These are phyloP conservation scores for Fomitopsis palustris DNA, from an alignment of 1,284 basidiomycete species.

Conservation along the genomic window DNA sequence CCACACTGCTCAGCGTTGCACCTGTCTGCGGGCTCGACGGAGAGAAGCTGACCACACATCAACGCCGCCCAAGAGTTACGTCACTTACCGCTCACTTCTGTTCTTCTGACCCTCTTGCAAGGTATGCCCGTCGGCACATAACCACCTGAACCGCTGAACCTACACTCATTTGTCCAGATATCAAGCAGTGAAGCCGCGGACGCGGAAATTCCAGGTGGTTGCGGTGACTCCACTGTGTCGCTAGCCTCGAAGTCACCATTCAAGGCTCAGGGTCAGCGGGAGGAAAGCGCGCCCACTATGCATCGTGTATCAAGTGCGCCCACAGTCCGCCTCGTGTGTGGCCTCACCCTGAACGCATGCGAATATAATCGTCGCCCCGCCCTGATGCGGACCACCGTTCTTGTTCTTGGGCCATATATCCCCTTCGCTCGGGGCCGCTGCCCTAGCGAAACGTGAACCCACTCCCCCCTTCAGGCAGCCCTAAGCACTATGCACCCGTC, in stretches of 20 bases:
- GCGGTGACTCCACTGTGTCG: too few relatives aligned
- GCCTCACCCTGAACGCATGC: conserved; percentile 11
- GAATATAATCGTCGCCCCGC: conserved; percentile 5
- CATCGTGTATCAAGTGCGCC: conserved; percentile 15
- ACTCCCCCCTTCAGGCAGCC: background rate
- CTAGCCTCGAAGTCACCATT: background rate
- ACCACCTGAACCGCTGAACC: background rate
- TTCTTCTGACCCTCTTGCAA: background rate
- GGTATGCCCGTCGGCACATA: background rate
- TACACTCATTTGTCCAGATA: too few relatives aligned
- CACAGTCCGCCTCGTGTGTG: conserved; percentile 14
- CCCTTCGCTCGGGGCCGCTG: background rate
- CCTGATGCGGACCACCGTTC: background rate
- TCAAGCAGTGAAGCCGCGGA: too few relatives aligned
- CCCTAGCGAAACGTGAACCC: background rate
- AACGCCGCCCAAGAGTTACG: background rate
- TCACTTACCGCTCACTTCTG: background rate
- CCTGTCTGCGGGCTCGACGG: background rate
- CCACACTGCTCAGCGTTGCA: too few relatives aligned
- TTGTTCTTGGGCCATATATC: conserved; percentile 4
- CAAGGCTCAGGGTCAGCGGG: background rate
- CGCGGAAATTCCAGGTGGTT: background rate
- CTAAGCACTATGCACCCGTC: too few relatives aligned
- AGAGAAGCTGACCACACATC: background rate
- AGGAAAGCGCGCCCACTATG: conserved; percentile 4